Conservation (phyloP, 164 flowering plant species). For the Dillenia suffruticosa region DNA sequence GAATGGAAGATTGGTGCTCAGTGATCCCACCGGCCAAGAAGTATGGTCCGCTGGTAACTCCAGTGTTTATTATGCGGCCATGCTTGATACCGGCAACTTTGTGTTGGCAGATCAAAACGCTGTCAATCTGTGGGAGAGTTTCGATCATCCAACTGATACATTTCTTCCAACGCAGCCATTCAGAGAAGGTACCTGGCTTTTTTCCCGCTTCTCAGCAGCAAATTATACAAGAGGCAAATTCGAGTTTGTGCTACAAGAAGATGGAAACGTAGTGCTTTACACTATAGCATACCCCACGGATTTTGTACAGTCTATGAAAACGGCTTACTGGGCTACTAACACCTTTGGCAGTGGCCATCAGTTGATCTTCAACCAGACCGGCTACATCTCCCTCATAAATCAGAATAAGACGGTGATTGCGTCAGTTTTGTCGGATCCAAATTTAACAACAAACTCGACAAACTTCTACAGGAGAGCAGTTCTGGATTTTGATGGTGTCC, state of each 20-base stretch:
- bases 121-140: constrained; percentile 23
- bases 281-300: constrained; percentile 10
- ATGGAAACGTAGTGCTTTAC: constrained; percentile 35
- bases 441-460: too few species aligned
- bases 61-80: constrained; percentile 21
- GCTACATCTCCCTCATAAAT: too few species aligned
- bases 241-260: constrained; percentile 14
- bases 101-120: constrained; percentile 13
- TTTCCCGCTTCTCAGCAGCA: constrained; percentile 14
- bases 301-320: too few species aligned
- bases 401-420: too few species aligned
- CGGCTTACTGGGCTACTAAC: too few species aligned
- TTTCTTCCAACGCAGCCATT: constrained; percentile 37
- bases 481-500: constrained; percentile 16
- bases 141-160: constrained; percentile 34
- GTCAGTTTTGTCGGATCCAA: too few species aligned
- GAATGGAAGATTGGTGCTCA: constrained; percentile 19
- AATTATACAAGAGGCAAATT: constrained; percentile 36
- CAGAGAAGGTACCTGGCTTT: constrained; percentile 3
- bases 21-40: constrained; percentile 9
- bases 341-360: too few species aligned
- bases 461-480: too few species aligned
- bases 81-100: constrained; percentile 49
- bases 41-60: constrained; percentile 12
- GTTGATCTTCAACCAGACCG: too few species aligned